phyloP scores from a whole-genome alignment of 352 stramenopile genomes.

The Phytopythium helicoides region DNA sequence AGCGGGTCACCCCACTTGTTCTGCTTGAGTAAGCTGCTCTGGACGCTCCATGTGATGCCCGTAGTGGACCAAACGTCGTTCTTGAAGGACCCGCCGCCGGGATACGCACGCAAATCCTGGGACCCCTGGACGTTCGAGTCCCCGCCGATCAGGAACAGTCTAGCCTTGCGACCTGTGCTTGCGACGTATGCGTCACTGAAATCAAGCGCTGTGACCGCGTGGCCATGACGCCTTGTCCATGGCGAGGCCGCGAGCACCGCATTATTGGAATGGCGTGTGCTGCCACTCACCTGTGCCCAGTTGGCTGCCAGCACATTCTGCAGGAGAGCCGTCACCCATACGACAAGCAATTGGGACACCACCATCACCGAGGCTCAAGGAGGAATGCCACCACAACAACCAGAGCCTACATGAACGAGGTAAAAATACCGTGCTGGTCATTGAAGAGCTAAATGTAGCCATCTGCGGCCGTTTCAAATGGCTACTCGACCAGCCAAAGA shows the following conservation, averaged over 20 bases:
- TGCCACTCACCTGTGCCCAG: constrained; percentile 71
- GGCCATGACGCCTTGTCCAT: constrained; percentile 63
- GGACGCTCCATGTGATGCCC: constrained; percentile 46
- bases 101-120: constrained; percentile 71
- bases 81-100: constrained; percentile 49
- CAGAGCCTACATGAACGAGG: too few relatives aligned
- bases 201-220: constrained; percentile 57
- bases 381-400: too few relatives aligned
- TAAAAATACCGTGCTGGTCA: too few relatives aligned
- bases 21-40: constrained; percentile 56
- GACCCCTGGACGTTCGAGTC: constrained; percentile 66
- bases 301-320: constrained; percentile 24
- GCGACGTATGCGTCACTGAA: constrained; percentile 45
- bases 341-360: not conserved
- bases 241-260: constrained; percentile 46
- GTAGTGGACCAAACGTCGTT: constrained; percentile 82
- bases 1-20: constrained; percentile 70
- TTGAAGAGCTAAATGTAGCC: constrained; percentile 1
- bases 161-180: constrained; percentile 41
- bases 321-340: not conserved
- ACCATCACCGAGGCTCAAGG: not conserved
- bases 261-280: constrained; percentile 48
- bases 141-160: constrained; percentile 68
- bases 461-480: not conserved
- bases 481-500: too few relatives aligned